These are phyloP conservation scores for Salix caprea DNA, from an alignment of 345 rosid genomes.

Conservation along the genomic window DNA sequence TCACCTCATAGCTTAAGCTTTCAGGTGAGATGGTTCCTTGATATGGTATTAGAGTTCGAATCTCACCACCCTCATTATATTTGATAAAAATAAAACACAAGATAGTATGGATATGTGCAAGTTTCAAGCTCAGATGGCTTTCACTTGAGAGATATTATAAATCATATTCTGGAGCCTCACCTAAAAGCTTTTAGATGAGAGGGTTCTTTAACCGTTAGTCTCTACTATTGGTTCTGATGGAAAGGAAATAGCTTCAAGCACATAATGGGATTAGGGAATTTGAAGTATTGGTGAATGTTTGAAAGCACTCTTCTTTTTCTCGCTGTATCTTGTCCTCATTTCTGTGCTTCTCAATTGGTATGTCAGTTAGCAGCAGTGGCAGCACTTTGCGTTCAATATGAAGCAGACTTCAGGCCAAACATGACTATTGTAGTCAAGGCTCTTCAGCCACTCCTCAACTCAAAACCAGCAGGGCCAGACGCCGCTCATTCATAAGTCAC, in stretches of 20 bases:
- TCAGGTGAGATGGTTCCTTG: no score
- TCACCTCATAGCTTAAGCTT: no score
- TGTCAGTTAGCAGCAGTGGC: conserved; percentile 93
- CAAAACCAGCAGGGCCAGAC: conserved; percentile 26
- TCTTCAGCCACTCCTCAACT: conserved; percentile 82
- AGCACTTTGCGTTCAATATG: conserved; percentile 95
- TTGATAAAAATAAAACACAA: no score
- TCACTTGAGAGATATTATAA: no score
- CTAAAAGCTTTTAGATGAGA: no score
- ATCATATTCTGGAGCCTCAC: no score
- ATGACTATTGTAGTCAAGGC: conserved; percentile 99
- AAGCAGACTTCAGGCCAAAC: conserved; percentile 96
- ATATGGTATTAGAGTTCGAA: no score
- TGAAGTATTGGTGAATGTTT: neutral
- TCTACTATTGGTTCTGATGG: neutral
- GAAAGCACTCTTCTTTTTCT: neutral
- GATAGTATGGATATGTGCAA: no score
- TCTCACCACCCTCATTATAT: no score
- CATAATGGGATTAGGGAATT: neutral
- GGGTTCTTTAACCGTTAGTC: accelerated
- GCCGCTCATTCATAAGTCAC: conserved; percentile 10
- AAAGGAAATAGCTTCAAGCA: neutral
- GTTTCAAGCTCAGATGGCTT: accelerated
- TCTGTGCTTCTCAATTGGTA: neutral
- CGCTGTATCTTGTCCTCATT: neutral